A percentile compares a stretch with the other conserved stretches of the same genome.
Evolutionary conservation across 352 stramenopile species (phyloP).

Genomic region (Pythium aphanidermatum): DNA sequence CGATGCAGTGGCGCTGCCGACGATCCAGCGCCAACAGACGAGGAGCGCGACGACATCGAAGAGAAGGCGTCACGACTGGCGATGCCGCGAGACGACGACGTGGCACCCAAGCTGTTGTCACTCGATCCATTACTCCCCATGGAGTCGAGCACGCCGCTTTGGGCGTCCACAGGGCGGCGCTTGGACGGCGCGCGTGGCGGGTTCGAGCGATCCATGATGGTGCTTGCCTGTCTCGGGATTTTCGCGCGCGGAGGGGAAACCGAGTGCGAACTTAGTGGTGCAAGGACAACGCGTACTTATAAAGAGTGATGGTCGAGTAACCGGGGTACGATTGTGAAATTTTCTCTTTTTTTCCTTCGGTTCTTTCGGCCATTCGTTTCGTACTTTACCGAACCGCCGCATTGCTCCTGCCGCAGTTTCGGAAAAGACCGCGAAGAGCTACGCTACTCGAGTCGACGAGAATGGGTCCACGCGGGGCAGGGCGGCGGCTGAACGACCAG

Average conservation of each 20-base stretch:
- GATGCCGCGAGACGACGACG: not conserved
- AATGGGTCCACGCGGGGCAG: slow-evolving; percentile 72
- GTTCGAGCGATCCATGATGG: slow-evolving; percentile 17
- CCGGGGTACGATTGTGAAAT: no score
- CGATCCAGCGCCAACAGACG: not conserved
- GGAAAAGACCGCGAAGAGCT: slow-evolving; percentile 20
- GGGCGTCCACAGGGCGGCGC: slow-evolving; percentile 14
- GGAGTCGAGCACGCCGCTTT: slow-evolving; percentile 1
- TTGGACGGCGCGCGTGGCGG: slow-evolving; percentile 25
- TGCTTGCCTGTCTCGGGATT: not conserved
- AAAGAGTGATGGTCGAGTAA: no score
- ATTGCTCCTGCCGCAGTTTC: slow-evolving; percentile 12
- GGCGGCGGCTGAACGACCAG: slow-evolving; percentile 81
- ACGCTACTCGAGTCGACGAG: not conserved
- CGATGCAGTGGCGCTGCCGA: slow-evolving; percentile 3
- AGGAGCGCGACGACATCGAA: not conserved
- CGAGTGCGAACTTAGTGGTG: slow-evolving; percentile 10
- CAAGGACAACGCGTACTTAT: no score
- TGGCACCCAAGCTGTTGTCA: not conserved
- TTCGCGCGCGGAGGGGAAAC: slow-evolving; percentile 2
- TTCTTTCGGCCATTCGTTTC: slow-evolving; percentile 19
- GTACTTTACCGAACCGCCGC: slow-evolving; percentile 25
- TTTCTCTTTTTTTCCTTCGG: not conserved
- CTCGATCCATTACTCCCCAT: not conserved
- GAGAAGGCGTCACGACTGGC: not conserved